Conservation (phyloP, 2,329 filamentous ascomycete genomes). For the Colletotrichum camelliae region DNA sequence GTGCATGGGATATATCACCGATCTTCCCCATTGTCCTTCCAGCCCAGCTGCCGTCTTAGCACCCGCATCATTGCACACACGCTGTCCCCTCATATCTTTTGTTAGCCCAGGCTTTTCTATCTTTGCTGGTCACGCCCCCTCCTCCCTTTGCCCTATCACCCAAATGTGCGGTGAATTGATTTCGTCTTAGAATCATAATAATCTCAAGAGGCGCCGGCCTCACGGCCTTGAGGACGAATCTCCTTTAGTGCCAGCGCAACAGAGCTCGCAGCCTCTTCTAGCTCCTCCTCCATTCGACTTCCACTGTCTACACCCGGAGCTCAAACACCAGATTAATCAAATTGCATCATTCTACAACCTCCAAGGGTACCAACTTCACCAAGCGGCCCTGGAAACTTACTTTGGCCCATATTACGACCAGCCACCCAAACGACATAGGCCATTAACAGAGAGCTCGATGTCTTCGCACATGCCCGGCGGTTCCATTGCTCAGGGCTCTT, state of each 20-base stretch:
- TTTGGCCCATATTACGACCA: conserved; percentile 7
- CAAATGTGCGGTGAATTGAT: conserved; percentile 46
- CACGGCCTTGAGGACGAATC: conserved; percentile 42
- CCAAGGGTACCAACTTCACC: conserved; percentile 35
- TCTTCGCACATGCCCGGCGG: conserved; percentile 26
- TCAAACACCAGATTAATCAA: conserved; percentile 31
- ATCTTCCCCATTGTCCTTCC: conserved; percentile 31
- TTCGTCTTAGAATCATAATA: conserved; percentile 35
- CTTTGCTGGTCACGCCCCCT: conserved; percentile 8
- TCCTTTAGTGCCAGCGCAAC: conserved; percentile 37
- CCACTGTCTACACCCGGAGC: conserved; percentile 28
- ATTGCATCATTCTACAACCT: conserved; percentile 35
- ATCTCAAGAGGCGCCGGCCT: conserved; percentile 50
- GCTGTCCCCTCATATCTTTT: conserved; percentile 24
- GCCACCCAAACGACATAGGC: conserved; percentile 36
- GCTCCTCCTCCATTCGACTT: conserved; percentile 27
- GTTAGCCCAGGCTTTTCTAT: conserved; percentile 28
- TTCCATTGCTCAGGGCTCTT: conserved; percentile 29
- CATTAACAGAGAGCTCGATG: conserved; percentile 37
- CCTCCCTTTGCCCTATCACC: conserved; percentile 29
- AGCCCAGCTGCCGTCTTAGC: conserved; percentile 24
- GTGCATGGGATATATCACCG: conserved; percentile 52
- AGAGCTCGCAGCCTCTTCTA: conserved; percentile 27
- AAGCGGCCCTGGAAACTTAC: conserved; percentile 21
- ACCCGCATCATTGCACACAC: conserved; percentile 22